Conservation (phyloP, 176 grass and related monocot genomes). For the Juncus effusus region DNA sequence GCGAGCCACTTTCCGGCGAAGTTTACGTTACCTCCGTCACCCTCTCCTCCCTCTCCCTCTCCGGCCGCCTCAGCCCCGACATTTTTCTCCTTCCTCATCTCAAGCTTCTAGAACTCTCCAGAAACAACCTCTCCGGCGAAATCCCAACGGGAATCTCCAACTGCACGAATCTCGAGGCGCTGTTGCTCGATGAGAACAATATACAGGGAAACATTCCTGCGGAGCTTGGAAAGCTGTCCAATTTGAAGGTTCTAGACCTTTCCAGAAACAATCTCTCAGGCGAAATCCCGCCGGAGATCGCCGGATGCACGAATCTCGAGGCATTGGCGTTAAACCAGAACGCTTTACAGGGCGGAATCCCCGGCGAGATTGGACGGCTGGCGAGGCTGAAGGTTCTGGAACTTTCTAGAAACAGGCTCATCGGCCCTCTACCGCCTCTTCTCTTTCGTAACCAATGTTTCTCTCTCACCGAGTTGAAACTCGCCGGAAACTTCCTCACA, state of each 20-base stretch:
- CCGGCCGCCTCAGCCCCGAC: constrained; percentile 29
- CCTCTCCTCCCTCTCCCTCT: constrained; percentile 23
- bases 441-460: background rate
- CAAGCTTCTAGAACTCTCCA: constrained; percentile 44
- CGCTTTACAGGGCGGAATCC: constrained; percentile 38
- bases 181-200: background rate
- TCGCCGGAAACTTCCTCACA: constrained; percentile 40
- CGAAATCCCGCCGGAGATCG: constrained; percentile 24
- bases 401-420: constrained; percentile 20
- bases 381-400: constrained; percentile 37
- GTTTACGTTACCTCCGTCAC: constrained; percentile 22
- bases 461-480: constrained; percentile 35
- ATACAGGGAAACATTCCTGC: constrained; percentile 45
- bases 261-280: constrained; percentile 35
- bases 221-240: constrained; percentile 32
- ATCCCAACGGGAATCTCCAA: constrained; percentile 37
- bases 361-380: constrained; percentile 37
- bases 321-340: constrained; percentile 63
- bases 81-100: constrained; percentile 34
- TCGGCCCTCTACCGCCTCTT: background rate
- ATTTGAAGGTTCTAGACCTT: constrained; percentile 44
- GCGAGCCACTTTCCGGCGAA: no score
- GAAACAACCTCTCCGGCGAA: constrained; percentile 48
- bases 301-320: constrained; percentile 30
- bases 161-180: constrained; percentile 36